phyloP scores from a whole-genome alignment of 1,284 basidiomycete genomes.

The Cutaneotrichosporon sp. region DNA sequence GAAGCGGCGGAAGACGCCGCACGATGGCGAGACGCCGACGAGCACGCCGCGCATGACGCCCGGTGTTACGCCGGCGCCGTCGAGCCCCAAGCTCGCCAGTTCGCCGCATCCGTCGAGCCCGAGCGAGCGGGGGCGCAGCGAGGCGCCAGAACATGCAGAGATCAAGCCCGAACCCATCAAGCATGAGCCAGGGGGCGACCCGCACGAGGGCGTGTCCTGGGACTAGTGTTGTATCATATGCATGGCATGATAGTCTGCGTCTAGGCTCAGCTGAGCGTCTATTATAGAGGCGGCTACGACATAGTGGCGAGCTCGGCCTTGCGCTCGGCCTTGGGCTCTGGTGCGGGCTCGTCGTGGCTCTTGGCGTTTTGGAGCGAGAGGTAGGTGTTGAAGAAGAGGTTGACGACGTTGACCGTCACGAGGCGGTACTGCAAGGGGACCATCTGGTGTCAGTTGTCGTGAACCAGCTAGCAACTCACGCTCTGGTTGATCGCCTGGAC shows the following conservation, averaged over 20 bases:
- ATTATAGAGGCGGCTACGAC: too few relatives aligned
- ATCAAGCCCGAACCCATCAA: too few relatives aligned
- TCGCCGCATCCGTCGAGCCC: background rate
- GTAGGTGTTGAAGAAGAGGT: constrained; percentile 56
- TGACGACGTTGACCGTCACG: constrained; percentile 54
- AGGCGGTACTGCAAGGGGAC: constrained; percentile 55
- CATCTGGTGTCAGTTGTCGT: constrained; percentile 34
- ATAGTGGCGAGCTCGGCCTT: too few relatives aligned
- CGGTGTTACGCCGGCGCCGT: constrained; percentile 2
- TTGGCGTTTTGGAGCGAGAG: constrained; percentile 51
- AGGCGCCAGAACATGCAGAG: background rate
- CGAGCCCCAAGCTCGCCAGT: background rate
- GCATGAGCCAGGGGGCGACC: constrained; percentile 6
- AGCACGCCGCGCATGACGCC: constrained; percentile 5
- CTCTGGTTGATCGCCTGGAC: constrained; percentile 54
- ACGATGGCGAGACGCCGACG: constrained; percentile 1
- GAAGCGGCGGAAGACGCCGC: constrained; percentile 2
- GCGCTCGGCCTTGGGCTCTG: constrained; percentile 5
- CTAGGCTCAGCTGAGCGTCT: background rate
- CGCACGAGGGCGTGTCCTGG: constrained; percentile 7
- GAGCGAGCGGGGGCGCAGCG: background rate
- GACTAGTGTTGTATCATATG: constrained; percentile 10
- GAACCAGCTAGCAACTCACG: constrained; percentile 20
- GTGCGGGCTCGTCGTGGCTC: constrained; percentile 22
- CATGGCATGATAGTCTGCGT: background rate